These are phyloP conservation scores for Nitzschia sp. DNA, from an alignment of 108 stramenopile genomes.

Conservation along the genomic window DNA sequence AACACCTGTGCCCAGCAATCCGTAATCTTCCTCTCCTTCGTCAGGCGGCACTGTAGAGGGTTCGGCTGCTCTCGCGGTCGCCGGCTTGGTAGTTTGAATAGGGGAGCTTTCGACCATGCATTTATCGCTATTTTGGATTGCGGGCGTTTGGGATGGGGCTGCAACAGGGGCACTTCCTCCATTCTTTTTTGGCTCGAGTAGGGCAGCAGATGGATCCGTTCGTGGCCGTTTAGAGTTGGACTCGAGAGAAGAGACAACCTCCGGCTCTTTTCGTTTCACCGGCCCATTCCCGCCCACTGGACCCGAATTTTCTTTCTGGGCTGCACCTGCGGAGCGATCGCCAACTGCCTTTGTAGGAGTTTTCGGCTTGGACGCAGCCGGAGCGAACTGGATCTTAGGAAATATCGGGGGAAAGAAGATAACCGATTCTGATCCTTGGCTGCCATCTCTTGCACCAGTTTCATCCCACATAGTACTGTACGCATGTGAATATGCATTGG, in stretches of 20 bases:
- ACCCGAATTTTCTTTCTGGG: too few relatives aligned
- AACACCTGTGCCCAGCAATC: constrained; percentile 42
- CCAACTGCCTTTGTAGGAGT: background rate
- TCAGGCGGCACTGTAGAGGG: background rate
- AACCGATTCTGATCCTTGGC: constrained; percentile 59
- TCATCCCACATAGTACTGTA: constrained; percentile 18
- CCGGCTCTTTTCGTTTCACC: constrained; percentile 5
- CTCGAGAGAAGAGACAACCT: background rate
- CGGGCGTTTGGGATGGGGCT: too few relatives aligned
- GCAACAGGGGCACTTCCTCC: background rate
- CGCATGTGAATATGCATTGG: constrained; percentile 23
- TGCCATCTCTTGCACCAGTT: constrained; percentile 43
- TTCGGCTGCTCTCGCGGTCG: background rate
- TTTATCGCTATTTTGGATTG: too few relatives aligned
- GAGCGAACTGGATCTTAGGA: constrained; percentile 4
- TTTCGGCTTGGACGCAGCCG: background rate
- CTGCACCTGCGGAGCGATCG: background rate
- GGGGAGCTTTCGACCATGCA: background rate
- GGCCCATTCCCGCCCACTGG: too few relatives aligned
- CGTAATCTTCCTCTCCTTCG: constrained; percentile 45
- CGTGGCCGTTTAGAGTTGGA: background rate
- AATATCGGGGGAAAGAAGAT: constrained; percentile 69
- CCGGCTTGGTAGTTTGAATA: background rate
- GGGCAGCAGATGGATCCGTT: background rate
- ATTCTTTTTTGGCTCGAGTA: background rate